phyloP scores from a whole-genome alignment of 805 yeast genomes.

The Spathaspora hagerdaliae region DNA sequence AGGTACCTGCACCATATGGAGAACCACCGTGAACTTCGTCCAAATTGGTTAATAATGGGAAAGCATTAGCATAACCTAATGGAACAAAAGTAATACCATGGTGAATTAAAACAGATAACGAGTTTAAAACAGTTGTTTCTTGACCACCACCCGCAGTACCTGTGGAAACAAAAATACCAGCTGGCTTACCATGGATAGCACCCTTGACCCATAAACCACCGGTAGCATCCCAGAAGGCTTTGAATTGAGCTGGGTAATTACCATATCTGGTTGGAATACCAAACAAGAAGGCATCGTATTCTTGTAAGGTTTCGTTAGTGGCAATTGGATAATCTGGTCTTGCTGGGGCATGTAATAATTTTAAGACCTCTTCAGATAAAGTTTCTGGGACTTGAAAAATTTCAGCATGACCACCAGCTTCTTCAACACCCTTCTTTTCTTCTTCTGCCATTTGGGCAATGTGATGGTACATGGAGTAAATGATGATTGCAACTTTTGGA shows the following conservation, averaged over 20 bases:
- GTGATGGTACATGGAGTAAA: conserved; percentile 79
- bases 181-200: conserved; percentile 68
- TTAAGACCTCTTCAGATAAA: conserved; percentile 54
- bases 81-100: conserved; percentile 83
- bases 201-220: conserved; percentile 80
- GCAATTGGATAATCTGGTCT: conserved; percentile 53
- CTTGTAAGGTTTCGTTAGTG: conserved; percentile 49
- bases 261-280: conserved; percentile 90
- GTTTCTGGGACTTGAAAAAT: conserved; percentile 77
- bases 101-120: conserved; percentile 64
- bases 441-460: conserved; percentile 63
- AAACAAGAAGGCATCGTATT: conserved; percentile 77
- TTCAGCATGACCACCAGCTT: conserved; percentile 67
- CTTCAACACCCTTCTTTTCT: conserved; percentile 61
- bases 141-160: conserved; percentile 83
- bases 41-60: conserved; percentile 50
- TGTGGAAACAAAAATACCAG: conserved; percentile 68
- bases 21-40: conserved; percentile 75
- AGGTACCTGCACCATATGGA: conserved; percentile 84
- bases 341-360: conserved; percentile 57
- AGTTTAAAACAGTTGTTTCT: conserved; percentile 64
- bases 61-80: conserved; percentile 61
- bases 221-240: conserved; percentile 71
- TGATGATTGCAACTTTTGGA: conserved; percentile 39
- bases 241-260: conserved; percentile 72